Evolutionary conservation across 495 filamentous ascomycete genomes (phyloP).

Genomic region (Penicillium diatomitis): DNA sequence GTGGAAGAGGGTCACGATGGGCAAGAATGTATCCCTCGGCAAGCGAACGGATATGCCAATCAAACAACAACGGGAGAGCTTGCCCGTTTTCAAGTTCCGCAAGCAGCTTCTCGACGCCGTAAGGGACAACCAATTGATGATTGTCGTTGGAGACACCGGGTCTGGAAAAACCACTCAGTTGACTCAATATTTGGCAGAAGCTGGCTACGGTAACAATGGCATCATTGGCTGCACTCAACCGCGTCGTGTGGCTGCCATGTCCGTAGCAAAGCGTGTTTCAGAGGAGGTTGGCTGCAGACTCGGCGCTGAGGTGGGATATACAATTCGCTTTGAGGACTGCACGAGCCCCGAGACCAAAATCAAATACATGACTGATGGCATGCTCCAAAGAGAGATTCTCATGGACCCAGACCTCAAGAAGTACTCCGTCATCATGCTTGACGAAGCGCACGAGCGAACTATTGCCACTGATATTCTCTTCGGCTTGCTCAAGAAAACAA

Average conservation of each 20-base stretch:
- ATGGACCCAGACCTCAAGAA: constrained; percentile 77
- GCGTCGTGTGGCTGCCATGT: constrained; percentile 94
- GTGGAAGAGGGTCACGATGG: constrained; percentile 81
- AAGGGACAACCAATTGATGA: constrained; percentile 76
- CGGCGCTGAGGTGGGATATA: constrained; percentile 92
- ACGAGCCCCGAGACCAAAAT: constrained; percentile 85
- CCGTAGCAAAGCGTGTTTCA: constrained; percentile 89
- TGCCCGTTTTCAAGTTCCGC: constrained; percentile 87
- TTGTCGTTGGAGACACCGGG: constrained; percentile 96
- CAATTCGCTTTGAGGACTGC: constrained; percentile 94
- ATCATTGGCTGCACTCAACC: constrained; percentile 98
- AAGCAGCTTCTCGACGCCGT: constrained; percentile 85
- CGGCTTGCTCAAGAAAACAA: constrained; percentile 85
- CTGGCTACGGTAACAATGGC: constrained; percentile 77
- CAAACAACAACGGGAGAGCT: constrained; percentile 83
- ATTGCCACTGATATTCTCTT: constrained; percentile 96
- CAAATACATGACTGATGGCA: constrained; percentile 99
- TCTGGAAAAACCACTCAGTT: constrained; percentile 97
- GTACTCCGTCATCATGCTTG: constrained; percentile 96
- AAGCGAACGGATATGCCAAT: constrained; percentile 87
- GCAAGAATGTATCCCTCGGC: constrained; percentile 74
- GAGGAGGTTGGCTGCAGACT: constrained; percentile 92
- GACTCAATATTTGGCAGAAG: constrained; percentile 91
- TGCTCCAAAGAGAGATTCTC: constrained; percentile 91
- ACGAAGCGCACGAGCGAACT: constrained; percentile 96